Conservation (phyloP, 805 yeast genomes). For the Diddensiella transvaalensis region DNA sequence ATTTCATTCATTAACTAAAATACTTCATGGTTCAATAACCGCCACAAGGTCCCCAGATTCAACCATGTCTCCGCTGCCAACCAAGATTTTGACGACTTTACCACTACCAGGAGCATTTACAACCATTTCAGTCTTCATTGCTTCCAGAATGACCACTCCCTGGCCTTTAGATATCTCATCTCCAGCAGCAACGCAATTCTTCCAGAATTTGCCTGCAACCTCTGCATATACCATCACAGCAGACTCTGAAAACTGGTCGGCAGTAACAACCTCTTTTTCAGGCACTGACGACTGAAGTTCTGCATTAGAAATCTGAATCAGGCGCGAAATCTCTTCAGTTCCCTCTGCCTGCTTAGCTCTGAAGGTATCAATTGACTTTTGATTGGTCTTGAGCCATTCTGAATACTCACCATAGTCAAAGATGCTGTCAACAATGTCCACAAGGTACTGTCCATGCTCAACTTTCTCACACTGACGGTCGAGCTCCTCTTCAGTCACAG, state of each 20-base stretch:
- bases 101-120: slow-evolving; percentile 58
- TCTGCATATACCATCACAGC: slow-evolving; percentile 89
- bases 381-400: slow-evolving; percentile 71
- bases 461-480: slow-evolving; percentile 68
- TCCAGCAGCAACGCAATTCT: slow-evolving; percentile 76
- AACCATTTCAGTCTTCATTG: slow-evolving; percentile 98
- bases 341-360: slow-evolving; percentile 73
- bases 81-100: slow-evolving; percentile 41
- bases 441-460: slow-evolving; percentile 73
- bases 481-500: slow-evolving; percentile 80
- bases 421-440: slow-evolving; percentile 69
- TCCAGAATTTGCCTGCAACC: slow-evolving; percentile 96
- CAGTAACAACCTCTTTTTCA: slow-evolving; percentile 35
- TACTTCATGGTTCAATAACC: slow-evolving; percentile 49
- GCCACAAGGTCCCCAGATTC: slow-evolving; percentile 96
- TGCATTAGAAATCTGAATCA: slow-evolving; percentile 77
- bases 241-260: slow-evolving; percentile 65
- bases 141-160: slow-evolving; percentile 85
- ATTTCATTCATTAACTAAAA: neutral
- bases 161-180: slow-evolving; percentile 70
- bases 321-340: slow-evolving; percentile 76
- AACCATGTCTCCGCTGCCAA: slow-evolving; percentile 90
- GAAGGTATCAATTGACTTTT: slow-evolving; percentile 65
- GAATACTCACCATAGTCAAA: slow-evolving; percentile 80
- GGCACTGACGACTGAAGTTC: slow-evolving; percentile 59